phyloP scores from a whole-genome alignment of 176 grass and related monocot genomes.

The Thalia dealbata region DNA sequence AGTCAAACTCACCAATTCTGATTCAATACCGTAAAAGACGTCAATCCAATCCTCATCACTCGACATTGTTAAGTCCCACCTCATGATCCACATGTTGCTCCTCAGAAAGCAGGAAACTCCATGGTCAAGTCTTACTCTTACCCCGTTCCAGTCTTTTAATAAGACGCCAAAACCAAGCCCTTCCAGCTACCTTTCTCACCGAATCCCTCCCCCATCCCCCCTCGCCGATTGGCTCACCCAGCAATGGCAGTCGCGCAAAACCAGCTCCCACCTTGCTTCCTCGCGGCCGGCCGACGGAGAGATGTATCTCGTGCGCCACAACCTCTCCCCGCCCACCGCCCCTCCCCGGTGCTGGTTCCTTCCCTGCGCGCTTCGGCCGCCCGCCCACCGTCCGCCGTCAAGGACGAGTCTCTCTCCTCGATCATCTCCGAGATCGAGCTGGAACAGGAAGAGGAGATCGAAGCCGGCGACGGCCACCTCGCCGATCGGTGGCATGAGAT shows the following conservation, averaged over 20 bases:
- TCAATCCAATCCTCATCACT: too few species aligned
- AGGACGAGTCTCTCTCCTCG: not conserved
- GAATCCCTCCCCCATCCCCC: not conserved
- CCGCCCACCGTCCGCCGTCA: not conserved
- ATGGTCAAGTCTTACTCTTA: too few species aligned
- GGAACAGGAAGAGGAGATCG: not conserved
- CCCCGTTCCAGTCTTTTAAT: too few species aligned
- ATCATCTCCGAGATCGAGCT: not conserved
- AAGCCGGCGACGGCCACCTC: not conserved
- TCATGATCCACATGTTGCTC: too few species aligned
- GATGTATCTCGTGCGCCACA: not conserved
- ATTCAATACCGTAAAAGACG: too few species aligned
- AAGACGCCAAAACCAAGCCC: too few species aligned
- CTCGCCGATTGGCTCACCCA: not conserved
- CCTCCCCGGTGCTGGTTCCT: not conserved
- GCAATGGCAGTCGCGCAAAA: not conserved
- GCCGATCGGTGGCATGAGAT: constrained; percentile 3
- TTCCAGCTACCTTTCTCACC: too few species aligned
- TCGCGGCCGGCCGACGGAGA: not conserved
- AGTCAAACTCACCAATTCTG: too few species aligned
- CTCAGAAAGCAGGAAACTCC: too few species aligned
- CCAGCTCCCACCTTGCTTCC: not conserved
- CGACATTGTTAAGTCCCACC: too few species aligned
- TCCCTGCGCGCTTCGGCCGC: not conserved
- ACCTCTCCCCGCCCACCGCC: not conserved